These are phyloP conservation scores for Teunomyces lycoperdinae DNA, from an alignment of 805 yeast species.

Conservation along the genomic window DNA sequence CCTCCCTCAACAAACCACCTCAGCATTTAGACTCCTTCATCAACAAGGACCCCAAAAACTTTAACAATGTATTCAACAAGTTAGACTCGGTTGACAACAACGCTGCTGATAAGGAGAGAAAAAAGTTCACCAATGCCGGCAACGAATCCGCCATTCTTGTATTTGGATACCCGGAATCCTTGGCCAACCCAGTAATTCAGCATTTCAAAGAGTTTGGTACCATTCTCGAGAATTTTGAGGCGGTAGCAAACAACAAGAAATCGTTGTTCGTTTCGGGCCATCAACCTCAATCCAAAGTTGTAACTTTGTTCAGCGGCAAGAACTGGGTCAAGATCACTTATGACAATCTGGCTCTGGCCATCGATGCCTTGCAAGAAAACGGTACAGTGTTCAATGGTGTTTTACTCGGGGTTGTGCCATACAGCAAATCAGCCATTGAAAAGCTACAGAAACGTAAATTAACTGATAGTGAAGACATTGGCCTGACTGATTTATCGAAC, in stretches of 20 bases:
- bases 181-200: slow-evolving; percentile 62
- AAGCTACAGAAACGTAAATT: slow-evolving; percentile 49
- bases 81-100: slow-evolving; percentile 12
- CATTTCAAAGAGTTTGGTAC: slow-evolving; percentile 79
- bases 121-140: slow-evolving; percentile 15
- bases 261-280: slow-evolving; percentile 4
- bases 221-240: slow-evolving; percentile 71
- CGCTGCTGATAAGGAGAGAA: slow-evolving; percentile 12
- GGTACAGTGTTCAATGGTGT: slow-evolving; percentile 68
- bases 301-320: slow-evolving; percentile 78
- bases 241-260: slow-evolving; percentile 12
- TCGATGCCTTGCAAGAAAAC: slow-evolving; percentile 82
- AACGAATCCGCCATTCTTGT: slow-evolving; percentile 71
- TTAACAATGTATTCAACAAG: slow-evolving; percentile 44
- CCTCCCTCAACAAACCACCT: slow-evolving; percentile 34
- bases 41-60: slow-evolving; percentile 45
- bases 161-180: slow-evolving; percentile 83
- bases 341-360: slow-evolving; percentile 69
- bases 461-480: slow-evolving; percentile 46
- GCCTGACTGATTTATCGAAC: slow-evolving; percentile 26
- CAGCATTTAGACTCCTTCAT: slow-evolving; percentile 39
- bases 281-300: slow-evolving; percentile 16
- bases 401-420: slow-evolving; percentile 68
- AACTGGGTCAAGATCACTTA: slow-evolving; percentile 92
- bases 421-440: slow-evolving; percentile 58